Base-by-base conservation (phyloP, 495 filamentous ascomycete genomes). In the Aspergillus bridgeri region DNA sequence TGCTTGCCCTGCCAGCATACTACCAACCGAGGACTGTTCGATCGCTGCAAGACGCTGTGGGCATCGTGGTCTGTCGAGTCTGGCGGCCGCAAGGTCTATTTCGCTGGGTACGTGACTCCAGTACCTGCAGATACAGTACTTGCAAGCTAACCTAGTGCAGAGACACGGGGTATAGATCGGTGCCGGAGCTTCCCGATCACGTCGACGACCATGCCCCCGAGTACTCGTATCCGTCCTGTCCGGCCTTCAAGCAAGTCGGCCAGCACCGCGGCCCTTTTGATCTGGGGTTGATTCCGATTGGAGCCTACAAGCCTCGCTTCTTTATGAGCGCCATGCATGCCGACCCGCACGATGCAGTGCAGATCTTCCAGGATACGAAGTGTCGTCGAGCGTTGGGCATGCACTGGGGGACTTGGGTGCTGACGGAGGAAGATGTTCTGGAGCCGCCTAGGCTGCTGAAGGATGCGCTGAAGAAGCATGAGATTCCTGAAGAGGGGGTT, bases 321-420 rank as follows among this genome's bases (percentile, higher is more conserved):
- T 69, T 92, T 38, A 87, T 88, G 76, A 89, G 85, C 54, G 72
- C 85, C 42, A 86, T 95, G 79, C 94, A 98, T 70, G 90, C 89
- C 7, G 89, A 96, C 71, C 94, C 94, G 1, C 88, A 83, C 56
- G 94, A 98, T 68, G 80, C 85, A 0, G 93, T 96, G 49, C 87
- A 91, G 58, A 98, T 98, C 59, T 96, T 96, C 75, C 70, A 76
- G 33, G 94, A 97, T 60, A 96, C 91, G 18, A 83, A 83, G 59
- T 98, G 94, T 75, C 81, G 85, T 67, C 79, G 75, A 47, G 93
- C 92, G 18, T 81, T 98, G 76, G 93, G 81, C 15, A 96, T 98
- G 59, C 93, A 98, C 65, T 98, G 93, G 93, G 92, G 85, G 22
- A 91, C 91, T 0, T 97, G 92, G 91, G 87, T 91, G 7, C 69